Conservation (phyloP, 768 basidiomycete genomes). For the Tulasnella sp. region DNA sequence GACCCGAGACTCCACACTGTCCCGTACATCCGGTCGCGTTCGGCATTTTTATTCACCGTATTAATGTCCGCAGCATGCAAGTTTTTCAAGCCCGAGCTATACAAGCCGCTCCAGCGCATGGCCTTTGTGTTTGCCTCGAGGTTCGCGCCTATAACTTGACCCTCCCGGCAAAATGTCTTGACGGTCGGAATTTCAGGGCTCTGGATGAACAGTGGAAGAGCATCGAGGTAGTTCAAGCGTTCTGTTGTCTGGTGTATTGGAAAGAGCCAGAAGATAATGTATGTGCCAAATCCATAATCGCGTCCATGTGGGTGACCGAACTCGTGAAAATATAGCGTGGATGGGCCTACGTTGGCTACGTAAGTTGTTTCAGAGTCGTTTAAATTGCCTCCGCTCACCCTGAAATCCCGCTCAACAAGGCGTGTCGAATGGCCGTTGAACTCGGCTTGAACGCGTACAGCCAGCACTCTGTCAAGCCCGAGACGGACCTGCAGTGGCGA, state of each 20-base stretch:
- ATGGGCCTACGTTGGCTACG: constrained; percentile 77
- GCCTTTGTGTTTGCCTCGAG: constrained; percentile 39
- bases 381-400: not conserved
- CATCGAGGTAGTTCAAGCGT: constrained; percentile 81
- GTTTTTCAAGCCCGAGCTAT: constrained; percentile 61
- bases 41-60: constrained; percentile 73
- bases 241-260: constrained; percentile 87
- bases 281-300: constrained; percentile 19
- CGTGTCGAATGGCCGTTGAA: constrained; percentile 80
- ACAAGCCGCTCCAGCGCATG: constrained; percentile 56
- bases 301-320: not conserved
- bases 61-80: constrained; percentile 76
- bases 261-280: constrained; percentile 77
- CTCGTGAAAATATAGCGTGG: constrained; percentile 55
- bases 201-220: constrained; percentile 68
- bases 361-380: constrained; percentile 7
- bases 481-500: constrained; percentile 50
- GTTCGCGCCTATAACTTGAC: not conserved
- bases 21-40: constrained; percentile 63
- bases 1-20: constrained; percentile 78
- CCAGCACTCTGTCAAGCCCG: constrained; percentile 38
- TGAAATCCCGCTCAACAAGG: constrained; percentile 22
- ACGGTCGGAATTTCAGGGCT: constrained; percentile 38
- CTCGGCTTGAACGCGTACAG: constrained; percentile 63
- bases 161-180: not conserved